These are phyloP conservation scores for Fusarium fujikuroi DNA, from an alignment of 2,329 filamentous ascomycete species.

Conservation along the genomic window DNA sequence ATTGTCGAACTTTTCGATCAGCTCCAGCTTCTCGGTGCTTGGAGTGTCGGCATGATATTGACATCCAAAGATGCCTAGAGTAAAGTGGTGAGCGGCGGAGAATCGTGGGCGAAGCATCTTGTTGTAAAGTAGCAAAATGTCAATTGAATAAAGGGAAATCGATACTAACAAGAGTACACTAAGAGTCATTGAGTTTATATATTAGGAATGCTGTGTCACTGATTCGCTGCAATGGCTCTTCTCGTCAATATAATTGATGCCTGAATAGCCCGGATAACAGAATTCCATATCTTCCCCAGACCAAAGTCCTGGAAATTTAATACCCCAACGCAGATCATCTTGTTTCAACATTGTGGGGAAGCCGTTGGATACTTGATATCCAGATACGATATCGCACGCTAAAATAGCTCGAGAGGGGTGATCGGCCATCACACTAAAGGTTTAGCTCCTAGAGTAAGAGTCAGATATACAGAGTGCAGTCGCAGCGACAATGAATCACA, in stretches of 20 bases:
- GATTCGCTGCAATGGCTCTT: neutral
- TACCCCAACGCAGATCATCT: neutral
- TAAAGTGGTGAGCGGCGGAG: neutral
- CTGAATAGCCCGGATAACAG: neutral
- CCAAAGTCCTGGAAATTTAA: neutral
- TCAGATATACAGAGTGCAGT: accelerated
- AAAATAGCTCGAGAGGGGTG: neutral
- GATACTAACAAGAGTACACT: accelerated
- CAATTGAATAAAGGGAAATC: accelerated
- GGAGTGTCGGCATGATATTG: neutral
- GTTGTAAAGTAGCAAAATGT: accelerated
- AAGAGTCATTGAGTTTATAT: neutral
- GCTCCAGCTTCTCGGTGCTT: neutral
- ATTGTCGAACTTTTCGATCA: neutral
- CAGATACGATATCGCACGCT: neutral
- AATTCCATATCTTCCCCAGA: neutral
- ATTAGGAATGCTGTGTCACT: neutral
- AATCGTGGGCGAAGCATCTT: neutral
- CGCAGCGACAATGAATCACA: no score
- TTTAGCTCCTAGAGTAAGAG: neutral
- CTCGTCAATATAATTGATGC: accelerated
- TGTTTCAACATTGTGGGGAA: accelerated
- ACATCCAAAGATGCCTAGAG: neutral
- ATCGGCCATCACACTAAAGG: neutral
- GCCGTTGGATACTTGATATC: neutral